Percentiles rank a stretch among this genome's conserved stretches.
Evolutionary conservation across 148 eudicot species (phyloP).

Genomic region (Spergularia bocconei): DNA sequence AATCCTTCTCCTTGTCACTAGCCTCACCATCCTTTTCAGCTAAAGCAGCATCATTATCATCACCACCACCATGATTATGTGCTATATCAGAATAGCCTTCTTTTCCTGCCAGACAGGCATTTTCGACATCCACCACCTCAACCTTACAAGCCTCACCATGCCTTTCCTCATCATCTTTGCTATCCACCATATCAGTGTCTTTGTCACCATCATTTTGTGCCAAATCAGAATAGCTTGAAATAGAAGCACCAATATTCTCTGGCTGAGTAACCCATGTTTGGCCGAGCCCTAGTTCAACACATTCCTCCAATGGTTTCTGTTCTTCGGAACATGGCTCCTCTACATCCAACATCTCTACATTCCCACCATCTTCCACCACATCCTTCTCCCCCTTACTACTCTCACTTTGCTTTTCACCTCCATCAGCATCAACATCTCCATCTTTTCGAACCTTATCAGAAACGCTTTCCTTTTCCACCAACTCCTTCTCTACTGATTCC

Average conservation of each 20-base stretch:
- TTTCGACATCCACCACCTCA: not conserved
- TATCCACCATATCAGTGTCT: not conserved
- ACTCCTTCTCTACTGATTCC: constrained; percentile 30
- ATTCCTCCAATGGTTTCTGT: too few species aligned
- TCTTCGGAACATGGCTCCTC: too few species aligned
- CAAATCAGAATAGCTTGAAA: too few species aligned
- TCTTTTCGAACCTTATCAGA: constrained; percentile 19
- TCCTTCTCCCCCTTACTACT: too few species aligned
- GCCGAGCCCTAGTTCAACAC: constrained; percentile 43
- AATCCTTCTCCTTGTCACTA: constrained; percentile 2
- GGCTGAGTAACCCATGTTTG: constrained; percentile 28
- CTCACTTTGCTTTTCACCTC: too few species aligned
- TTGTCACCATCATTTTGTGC: too few species aligned
- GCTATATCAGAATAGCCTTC: not conserved
- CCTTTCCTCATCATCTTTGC: not conserved
- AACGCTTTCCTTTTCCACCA: too few species aligned
- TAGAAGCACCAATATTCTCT: constrained; percentile 8
- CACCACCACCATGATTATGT: constrained; percentile 1
- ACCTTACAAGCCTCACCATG: not conserved
- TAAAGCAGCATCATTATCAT: not conserved
- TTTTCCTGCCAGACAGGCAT: not conserved
- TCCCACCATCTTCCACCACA: constrained; percentile 25
- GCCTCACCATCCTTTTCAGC: constrained; percentile 7
- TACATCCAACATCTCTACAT: constrained; percentile 35
- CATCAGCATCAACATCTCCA: not conserved